Base-by-base conservation (phyloP, 1,284 basidiomycete species). In the Cutaneotrichosporon arboriforme region DNA sequence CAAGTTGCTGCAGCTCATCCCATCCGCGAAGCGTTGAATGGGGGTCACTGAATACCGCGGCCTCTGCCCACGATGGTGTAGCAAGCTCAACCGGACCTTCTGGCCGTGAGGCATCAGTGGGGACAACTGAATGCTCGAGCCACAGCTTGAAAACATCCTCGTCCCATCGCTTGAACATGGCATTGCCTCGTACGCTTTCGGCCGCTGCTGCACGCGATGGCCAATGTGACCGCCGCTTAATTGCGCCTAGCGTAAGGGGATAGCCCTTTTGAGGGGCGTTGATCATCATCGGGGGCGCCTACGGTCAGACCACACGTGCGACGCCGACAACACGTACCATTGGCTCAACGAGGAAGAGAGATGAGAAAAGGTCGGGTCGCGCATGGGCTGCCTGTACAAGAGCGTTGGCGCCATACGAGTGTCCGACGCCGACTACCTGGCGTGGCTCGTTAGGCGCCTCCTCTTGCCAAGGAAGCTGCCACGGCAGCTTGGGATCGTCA, bases 341-440 rank as follows among this genome's bases (percentile, higher is more conserved):
- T 1, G 93, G 90, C 68, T 97, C 92, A 22, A 93, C 74, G 10
- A 93, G 79, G 42, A 90, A 77, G 33, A 94, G 73, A 0, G 81
- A 81, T 15, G 83, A 78, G 73, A 92, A 90, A 9, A 93, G 75
- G 1, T 77, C 75, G 0, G 90, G 88, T 49, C 78, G 73, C 12
- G 80, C 77, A 15, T 84, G 54, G 3, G 86, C 84, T 1, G 83
- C 84, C 21, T 85, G 79, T 5, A 69, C 62, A 78, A 80, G 77
- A 3, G 82, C 81, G 58, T 83, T 84, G 1, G 86, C 88, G 22
- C 89, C 87, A 54, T 87, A 84, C 0, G 88, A 92, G 69, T 96
- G 90, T 0, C 89, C 90, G 3, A 90, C 72, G 1, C 78, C 82
- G 20, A 91, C 56, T 23, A 71, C 59, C 31, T 57, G 57, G 15